Base-by-base conservation (phyloP, 768 basidiomycete genomes). In the Aureoboletus auriporus region DNA sequence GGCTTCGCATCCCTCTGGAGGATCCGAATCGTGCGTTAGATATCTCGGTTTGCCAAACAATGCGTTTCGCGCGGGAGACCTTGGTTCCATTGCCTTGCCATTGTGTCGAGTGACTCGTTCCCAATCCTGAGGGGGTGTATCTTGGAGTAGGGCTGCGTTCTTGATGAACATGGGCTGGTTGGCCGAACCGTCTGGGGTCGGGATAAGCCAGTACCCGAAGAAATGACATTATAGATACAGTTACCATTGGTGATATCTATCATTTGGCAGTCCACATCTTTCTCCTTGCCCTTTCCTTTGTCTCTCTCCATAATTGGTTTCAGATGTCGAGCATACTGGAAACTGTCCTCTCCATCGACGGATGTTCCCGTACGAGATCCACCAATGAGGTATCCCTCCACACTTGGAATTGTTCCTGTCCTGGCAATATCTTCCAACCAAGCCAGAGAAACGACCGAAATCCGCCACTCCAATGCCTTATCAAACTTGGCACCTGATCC, bases 381-480 rank as follows among this genome's bases (percentile, higher is more conserved):
- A 30, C 39, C 54, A 3, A 71, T 70, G 14, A 74, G 47, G 53
- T 70, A 74, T 17, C 57, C 60, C 9, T 66, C 50, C 4, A 64
- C 54, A 1, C 44, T 26, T 0, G 78, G 78, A 33, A 89, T 61
- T 2, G 39, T 42, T 1, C 86, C 89, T 0, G 67, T 73, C 26
- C 58, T 62, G 8, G 77, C 83, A 53, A 90, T 78, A 0, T 71
- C 69, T 11, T 72, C 71, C 14, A 96, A 61, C 91, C 92, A 96
- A 8, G 69, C 70, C 63, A 86, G 71, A 33, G 75, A 72, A 17
- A 94, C 74, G n/a, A 89, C 79, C 0, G 84, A 82, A 8, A 86
- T 77, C 12, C 74, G 75, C 93, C 93, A 95, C 61, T 89, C 81
- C 34, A 64, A 60, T 2, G 93, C 91, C 62, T 85, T 90, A 13